Percentiles rank a stretch among this genome's conserved stretches.
Conservation (phyloP, 306 rosid genomes). For the Quercus ilex region DNA sequence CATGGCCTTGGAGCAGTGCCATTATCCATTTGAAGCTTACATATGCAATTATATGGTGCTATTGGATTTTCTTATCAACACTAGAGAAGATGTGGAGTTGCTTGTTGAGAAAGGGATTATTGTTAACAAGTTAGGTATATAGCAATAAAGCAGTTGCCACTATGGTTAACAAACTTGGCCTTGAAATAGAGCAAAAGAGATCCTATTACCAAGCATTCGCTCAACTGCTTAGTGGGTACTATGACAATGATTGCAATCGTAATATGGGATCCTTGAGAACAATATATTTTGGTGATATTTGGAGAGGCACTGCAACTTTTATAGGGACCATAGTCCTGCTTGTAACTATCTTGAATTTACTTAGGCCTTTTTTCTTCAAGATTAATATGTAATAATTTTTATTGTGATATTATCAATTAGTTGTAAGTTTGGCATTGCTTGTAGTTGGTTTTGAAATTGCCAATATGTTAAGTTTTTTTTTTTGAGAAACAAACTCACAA, state of each 20-base stretch:
- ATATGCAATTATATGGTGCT: slow-evolving; percentile 42
- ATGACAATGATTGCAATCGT: slow-evolving; percentile 7
- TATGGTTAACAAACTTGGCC: slow-evolving; percentile 10
- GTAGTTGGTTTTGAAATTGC: not conserved
- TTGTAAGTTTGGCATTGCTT: not conserved
- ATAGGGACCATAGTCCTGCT: slow-evolving; percentile 5
- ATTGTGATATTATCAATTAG: too few species aligned
- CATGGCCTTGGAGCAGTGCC: slow-evolving; percentile 57
- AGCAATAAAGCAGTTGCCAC: slow-evolving; percentile 4
- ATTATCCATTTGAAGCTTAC: slow-evolving; percentile 31
- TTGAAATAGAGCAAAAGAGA: not conserved
- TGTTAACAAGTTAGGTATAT: slow-evolving; percentile 16
- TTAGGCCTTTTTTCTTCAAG: not conserved
- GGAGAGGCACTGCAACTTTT: slow-evolving; percentile 29
- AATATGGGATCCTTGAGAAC: slow-evolving; percentile 10
- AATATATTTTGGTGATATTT: slow-evolving; percentile 29
- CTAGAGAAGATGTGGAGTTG: slow-evolving; percentile 34
- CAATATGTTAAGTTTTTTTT: too few species aligned
- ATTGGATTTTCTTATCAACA: slow-evolving; percentile 40
- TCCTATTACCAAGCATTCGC: not conserved
- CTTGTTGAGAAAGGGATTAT: slow-evolving; percentile 29
- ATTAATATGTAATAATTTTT: too few species aligned
- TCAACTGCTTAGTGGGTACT: not conserved
- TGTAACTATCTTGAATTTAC: not conserved
- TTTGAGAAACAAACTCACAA: too few species aligned